Conservation (phyloP, 2,329 filamentous ascomycete species). For the Aspergillus intermedius region DNA sequence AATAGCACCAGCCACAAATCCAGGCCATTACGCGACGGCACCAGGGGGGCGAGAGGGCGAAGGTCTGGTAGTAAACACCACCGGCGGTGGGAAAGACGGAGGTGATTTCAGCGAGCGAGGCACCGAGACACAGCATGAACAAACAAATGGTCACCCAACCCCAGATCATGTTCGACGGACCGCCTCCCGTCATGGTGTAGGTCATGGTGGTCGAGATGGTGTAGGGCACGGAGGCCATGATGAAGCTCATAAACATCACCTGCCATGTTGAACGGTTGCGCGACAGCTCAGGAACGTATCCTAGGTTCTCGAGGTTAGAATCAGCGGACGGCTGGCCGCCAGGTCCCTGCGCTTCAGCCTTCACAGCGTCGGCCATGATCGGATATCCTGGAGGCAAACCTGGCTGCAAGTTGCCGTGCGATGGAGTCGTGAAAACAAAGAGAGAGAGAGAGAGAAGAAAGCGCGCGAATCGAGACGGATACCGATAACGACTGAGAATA, state of each 20-base stretch:
- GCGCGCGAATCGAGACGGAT: no score
- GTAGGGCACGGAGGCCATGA: conserved; percentile 68
- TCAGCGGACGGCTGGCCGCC: conserved; percentile 8
- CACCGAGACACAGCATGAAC: conserved; percentile 57
- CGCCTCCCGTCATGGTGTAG: conserved; percentile 64
- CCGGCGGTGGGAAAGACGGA: conserved; percentile 61
- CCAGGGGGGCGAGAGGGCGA: conserved; percentile 56
- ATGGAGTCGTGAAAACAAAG: not conserved
- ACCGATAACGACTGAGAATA: not conserved
- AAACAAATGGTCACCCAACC: conserved; percentile 61
- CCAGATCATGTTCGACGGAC: conserved; percentile 63
- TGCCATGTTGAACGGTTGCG: conserved; percentile 17
- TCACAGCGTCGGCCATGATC: not conserved
- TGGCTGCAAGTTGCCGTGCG: not conserved
- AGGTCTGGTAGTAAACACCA: conserved; percentile 63
- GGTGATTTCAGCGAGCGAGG: conserved; percentile 61
- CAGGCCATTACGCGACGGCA: conserved; percentile 61
- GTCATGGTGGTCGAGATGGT: conserved; percentile 63
- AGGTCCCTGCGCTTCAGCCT: not conserved
- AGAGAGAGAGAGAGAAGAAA: not conserved
- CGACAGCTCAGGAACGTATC: conserved; percentile 15
- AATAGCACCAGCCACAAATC: conserved; percentile 66
- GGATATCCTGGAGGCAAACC: not conserved
- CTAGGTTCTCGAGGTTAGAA: conserved; percentile 12
- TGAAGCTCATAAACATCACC: conserved; percentile 43